Conservation (phyloP, 2,329 filamentous ascomycete species). For the Pyrenochaeta sp. region DNA sequence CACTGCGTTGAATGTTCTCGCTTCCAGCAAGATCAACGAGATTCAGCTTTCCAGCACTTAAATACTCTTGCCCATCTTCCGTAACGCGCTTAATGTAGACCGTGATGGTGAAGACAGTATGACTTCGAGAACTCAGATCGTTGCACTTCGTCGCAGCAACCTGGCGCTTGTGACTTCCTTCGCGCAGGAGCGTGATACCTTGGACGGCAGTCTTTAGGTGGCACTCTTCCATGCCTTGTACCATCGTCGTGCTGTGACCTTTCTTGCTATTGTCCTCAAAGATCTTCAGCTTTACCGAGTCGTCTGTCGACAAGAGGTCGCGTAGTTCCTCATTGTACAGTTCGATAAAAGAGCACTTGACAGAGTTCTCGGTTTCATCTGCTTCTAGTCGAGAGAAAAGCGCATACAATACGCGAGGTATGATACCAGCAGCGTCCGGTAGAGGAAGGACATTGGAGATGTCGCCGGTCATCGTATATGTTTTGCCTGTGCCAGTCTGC, state of each 20-base stretch:
- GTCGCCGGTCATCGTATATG: constrained; percentile 99
- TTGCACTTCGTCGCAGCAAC: constrained; percentile 99
- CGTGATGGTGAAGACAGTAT: constrained; percentile 97
- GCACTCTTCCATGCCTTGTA: constrained; percentile 97
- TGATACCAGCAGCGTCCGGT: constrained; percentile 92
- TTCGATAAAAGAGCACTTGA: constrained; percentile 99
- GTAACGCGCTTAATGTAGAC: constrained; percentile 84
- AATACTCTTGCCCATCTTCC: constrained; percentile 86
- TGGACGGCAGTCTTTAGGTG: constrained; percentile 86
- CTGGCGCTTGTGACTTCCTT: constrained; percentile 91
- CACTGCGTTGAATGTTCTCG: constrained; percentile 96
- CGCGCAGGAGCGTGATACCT: constrained; percentile 87
- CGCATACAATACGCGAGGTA: constrained; percentile 86
- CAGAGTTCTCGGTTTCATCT: constrained; percentile 80
- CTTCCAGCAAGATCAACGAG: constrained; percentile 96
- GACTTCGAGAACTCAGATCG: constrained; percentile 94
- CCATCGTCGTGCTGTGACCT: constrained; percentile 83
- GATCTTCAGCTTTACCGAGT: constrained; percentile 88
- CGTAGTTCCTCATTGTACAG: constrained; percentile 97
- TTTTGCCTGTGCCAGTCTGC: constrained; percentile 97
- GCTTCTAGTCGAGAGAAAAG: constrained; percentile 85
- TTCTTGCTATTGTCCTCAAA: constrained; percentile 87
- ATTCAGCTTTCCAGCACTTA: constrained; percentile 93
- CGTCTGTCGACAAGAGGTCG: constrained; percentile 84
- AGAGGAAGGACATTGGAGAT: constrained; percentile 91